Percentiles rank a stretch among this genome's conserved stretches.
phyloP scores from a whole-genome alignment of 208 protist genomes.

The Trypanosoma rangeli region DNA sequence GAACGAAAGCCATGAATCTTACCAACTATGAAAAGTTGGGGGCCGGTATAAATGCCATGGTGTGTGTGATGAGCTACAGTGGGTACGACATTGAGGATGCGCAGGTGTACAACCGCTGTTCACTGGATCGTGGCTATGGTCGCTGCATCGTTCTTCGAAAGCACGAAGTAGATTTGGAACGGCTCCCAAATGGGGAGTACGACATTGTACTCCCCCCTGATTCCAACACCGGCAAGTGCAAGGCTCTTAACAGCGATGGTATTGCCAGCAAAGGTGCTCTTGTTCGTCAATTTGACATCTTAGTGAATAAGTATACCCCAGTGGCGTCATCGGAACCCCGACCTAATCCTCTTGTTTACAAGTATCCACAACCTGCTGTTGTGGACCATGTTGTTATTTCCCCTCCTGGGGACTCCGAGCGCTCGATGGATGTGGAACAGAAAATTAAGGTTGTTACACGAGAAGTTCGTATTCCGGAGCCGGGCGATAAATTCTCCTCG shows the following conservation, averaged over 20 bases:
- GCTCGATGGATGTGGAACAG: constrained; percentile 86
- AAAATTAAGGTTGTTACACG: constrained; percentile 96
- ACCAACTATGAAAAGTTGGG: constrained; percentile 96
- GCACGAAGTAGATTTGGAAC: constrained; percentile 78
- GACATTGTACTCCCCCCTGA: constrained; percentile 77
- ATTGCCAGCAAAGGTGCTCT: constrained; percentile 89
- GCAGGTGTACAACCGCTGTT: constrained; percentile 97
- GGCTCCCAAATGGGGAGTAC: constrained; percentile 62
- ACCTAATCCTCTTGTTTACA: constrained; percentile 86
- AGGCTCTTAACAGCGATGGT: constrained; percentile 94
- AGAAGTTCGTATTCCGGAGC: constrained; percentile 91
- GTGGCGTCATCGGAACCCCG: constrained; percentile 40
- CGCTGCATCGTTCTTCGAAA: constrained; percentile 94
- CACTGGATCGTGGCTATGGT: constrained; percentile 97
- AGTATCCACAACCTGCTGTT: constrained; percentile 90
- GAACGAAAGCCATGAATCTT: constrained; percentile 96
- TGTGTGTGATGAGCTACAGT: constrained; percentile 99
- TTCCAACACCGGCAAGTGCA: constrained; percentile 51
- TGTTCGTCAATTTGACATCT: constrained; percentile 90
- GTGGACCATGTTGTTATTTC: constrained; percentile 95
- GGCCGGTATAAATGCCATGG: constrained; percentile 99
- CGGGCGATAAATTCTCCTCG: constrained; percentile 99
- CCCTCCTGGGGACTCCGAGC: constrained; percentile 80
- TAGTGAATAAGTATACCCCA: constrained; percentile 95
- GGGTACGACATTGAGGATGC: constrained; percentile 99